Conservation (phyloP, 352 stramenopile species). For the Paralagenidium karlingii region DNA sequence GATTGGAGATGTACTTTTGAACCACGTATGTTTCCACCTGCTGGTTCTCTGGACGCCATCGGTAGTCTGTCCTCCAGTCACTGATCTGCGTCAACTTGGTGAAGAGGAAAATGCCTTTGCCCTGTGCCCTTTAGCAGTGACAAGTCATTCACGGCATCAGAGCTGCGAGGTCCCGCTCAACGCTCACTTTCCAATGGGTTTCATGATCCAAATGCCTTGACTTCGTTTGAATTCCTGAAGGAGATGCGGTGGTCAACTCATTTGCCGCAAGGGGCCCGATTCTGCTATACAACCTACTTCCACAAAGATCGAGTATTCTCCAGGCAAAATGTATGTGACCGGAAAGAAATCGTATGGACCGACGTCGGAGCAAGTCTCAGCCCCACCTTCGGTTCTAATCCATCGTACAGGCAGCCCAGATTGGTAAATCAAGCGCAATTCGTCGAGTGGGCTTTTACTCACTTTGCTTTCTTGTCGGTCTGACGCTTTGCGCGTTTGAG, state of each 20-base stretch:
- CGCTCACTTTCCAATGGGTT: slow-evolving; percentile 85
- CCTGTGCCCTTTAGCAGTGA: slow-evolving; percentile 65
- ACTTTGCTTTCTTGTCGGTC: slow-evolving; percentile 74
- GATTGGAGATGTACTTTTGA: slow-evolving; percentile 90
- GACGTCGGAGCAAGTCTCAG: too few relatives aligned
- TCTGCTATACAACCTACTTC: slow-evolving; percentile 36
- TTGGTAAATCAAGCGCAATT: neutral
- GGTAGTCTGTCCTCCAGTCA: slow-evolving; percentile 87
- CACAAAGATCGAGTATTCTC: slow-evolving; percentile 91
- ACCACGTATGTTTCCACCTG: slow-evolving; percentile 89
- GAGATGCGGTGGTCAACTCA: neutral
- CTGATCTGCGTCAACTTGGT: slow-evolving; percentile 89
- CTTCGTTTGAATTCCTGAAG: slow-evolving; percentile 81
- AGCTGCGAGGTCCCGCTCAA: neutral
- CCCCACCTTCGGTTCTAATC: too few relatives aligned
- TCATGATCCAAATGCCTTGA: slow-evolving; percentile 94
- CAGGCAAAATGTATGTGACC: slow-evolving; percentile 88
- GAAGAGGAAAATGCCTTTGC: slow-evolving; percentile 92
- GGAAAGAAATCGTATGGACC: slow-evolving; percentile 86
- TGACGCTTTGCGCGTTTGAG: slow-evolving; percentile 81
- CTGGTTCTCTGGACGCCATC: slow-evolving; percentile 59
- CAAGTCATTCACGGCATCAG: neutral
- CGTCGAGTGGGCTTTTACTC: too few relatives aligned
- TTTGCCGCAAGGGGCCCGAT: neutral
- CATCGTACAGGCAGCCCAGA: too few relatives aligned